Conservation (phyloP, 768 basidiomycete species). For the Kwoniella heveanensis region DNA sequence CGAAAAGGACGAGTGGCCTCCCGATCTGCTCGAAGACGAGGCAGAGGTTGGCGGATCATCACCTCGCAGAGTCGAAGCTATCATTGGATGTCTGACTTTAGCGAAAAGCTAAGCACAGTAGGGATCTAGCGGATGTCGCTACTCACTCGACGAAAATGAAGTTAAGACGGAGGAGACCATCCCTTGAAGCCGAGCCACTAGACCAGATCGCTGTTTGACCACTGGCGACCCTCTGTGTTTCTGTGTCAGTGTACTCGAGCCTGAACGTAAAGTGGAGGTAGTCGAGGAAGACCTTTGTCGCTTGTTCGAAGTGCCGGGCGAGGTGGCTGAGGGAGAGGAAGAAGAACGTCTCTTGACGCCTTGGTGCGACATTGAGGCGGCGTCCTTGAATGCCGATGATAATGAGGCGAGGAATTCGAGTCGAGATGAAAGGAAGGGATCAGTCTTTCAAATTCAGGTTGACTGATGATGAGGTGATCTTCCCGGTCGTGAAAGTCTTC, state of each 20-base stretch:
- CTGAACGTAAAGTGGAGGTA: not conserved
- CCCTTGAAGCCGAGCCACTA: not conserved
- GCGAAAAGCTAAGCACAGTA: too few species aligned
- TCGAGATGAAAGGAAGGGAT: not conserved
- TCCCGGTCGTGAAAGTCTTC: not conserved
- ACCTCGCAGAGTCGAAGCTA: not conserved
- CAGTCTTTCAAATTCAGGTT: not conserved
- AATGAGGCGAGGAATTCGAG: too few species aligned
- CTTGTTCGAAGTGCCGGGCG: not conserved
- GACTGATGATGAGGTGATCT: not conserved
- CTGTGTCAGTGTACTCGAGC: not conserved
- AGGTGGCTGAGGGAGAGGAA: not conserved
- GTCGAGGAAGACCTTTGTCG: not conserved
- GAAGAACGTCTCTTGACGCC: constrained; percentile 9
- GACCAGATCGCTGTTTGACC: not conserved
- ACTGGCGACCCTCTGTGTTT: not conserved
- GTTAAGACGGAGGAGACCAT: not conserved
- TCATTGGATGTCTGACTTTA: not conserved
- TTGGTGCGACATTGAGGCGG: constrained; percentile 9
- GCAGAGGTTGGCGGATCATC: not conserved
- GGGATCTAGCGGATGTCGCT: too few species aligned
- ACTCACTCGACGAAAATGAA: not conserved
- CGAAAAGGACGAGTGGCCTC: not conserved
- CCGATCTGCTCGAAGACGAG: not conserved
- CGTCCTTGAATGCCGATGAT: not conserved